Percentiles rank a stretch among this genome's conserved stretches.
phyloP scores from a whole-genome alignment of 345 rosid species.

The Eucalyptus viminalis region DNA sequence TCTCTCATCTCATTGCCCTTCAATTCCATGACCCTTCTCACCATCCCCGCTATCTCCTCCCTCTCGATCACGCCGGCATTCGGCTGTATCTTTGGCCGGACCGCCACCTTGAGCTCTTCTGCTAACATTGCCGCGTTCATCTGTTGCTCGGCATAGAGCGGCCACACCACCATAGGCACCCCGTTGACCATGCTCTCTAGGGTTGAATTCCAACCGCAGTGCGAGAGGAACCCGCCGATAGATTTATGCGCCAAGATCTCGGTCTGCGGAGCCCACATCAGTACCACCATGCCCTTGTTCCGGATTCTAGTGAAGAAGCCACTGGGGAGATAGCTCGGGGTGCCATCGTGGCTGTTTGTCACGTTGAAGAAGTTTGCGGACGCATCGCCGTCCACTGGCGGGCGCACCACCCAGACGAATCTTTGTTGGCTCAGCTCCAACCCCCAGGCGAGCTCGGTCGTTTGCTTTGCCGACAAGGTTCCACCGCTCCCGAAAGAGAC shows the following conservation, averaged over 20 bases:
- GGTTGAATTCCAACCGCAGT: constrained; percentile 71
- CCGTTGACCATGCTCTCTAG: constrained; percentile 41
- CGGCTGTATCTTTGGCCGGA: constrained; percentile 7
- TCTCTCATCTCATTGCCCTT: constrained; percentile 26
- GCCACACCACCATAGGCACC: constrained; percentile 56
- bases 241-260: constrained; percentile 41
- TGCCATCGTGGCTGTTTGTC: neutral
- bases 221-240: constrained; percentile 57
- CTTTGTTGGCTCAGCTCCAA: constrained; percentile 20
- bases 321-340: constrained; percentile 23
- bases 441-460: constrained; percentile 22
- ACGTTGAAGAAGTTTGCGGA: neutral
- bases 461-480: constrained; percentile 18
- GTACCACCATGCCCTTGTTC: constrained; percentile 22
- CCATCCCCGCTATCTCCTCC: constrained; percentile 30
- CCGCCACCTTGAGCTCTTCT: constrained; percentile 37
- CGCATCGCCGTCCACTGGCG: neutral
- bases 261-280: constrained; percentile 50
- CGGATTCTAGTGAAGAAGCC: constrained; percentile 37
- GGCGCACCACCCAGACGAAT: neutral
- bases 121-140: constrained; percentile 38
- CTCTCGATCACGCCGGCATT: constrained; percentile 9
- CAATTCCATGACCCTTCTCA: constrained; percentile 30
- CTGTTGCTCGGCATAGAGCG: constrained; percentile 42
- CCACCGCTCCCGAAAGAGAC: constrained; percentile 75